Base-by-base conservation (phyloP, 106 monocot species). In the Platanthera zijinensis region DNA sequence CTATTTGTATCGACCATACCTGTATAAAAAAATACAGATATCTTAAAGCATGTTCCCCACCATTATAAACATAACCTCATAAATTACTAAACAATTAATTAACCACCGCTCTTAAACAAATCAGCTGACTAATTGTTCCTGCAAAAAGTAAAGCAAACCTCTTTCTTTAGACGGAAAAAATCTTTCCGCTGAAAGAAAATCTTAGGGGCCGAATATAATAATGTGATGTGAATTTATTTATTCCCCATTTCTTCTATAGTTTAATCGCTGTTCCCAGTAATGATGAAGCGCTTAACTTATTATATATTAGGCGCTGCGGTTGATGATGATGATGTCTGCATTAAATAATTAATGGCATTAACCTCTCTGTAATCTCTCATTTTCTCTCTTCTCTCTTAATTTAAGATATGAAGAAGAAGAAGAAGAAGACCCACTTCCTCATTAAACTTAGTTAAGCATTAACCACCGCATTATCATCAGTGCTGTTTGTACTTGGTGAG, bases 401-500 rank as follows among this genome's bases (percentile, higher is more conserved):
- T 57, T 57, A 57, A 57, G 15, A 12, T 15, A 19, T 3, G 61
- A n/a, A n/a, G n/a, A n/a, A n/a, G n/a, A n/a, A n/a, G n/a, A n/a
- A n/a, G n/a, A n/a, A n/a, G n/a, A n/a, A n/a, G n/a, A n/a, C n/a
- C n/a, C n/a, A n/a, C n/a, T n/a, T n/a, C n/a, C n/a, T n/a, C n/a
- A n/a, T n/a, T n/a, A n/a, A 32, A 32, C 32, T 32, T 32, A 32
- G 32, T 32, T 32, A 32, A 32, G 32, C 21, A 62, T 62, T 22
- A 62, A 62, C 62, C 18, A 62, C 62, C 62, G 62, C 62, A 62
- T 62, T 62, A 62, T 62, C 22, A 62, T 21, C 5, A 62, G 62
- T 21, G 62, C 22, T 62, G 62, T 62, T 62, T 62, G 62, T 62
- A 62, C 62, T 62, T 62, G 1, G 21, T 2, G 8, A 62, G 22